A percentile compares a stretch with the other conserved stretches of the same genome.
Evolutionary conservation across 192 early-diverging fungal species (phyloP).

Genomic region (Kickxella alabastrina): DNA sequence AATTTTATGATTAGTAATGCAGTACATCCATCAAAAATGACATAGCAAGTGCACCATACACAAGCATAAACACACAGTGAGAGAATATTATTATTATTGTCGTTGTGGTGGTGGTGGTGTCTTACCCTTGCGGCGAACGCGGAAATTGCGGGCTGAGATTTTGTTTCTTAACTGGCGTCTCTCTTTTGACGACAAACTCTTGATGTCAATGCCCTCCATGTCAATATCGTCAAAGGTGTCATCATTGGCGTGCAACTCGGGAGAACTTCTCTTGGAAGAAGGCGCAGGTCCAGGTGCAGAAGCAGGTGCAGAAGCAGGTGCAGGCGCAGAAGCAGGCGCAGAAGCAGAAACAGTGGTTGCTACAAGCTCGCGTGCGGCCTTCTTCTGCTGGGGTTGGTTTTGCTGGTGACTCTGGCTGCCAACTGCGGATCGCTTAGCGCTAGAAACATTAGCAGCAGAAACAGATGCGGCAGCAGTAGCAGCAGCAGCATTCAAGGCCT

Average conservation of each 20-base stretch:
- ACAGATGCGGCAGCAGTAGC: conserved; percentile 11
- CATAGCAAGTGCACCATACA: conserved; percentile 1
- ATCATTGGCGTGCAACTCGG: conserved; percentile 3
- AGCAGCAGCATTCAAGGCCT: conserved; percentile 13
- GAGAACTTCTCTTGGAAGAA: too few species aligned
- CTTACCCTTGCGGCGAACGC: conserved; percentile 75
- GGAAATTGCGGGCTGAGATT: conserved; percentile 81
- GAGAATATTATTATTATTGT: neutral
- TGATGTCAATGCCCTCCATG: conserved; percentile 54
- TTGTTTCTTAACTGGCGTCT: conserved; percentile 83
- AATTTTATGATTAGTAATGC: too few species aligned
- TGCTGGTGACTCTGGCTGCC: too few species aligned
- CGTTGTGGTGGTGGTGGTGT: neutral
- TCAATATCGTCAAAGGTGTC: conserved; percentile 32
- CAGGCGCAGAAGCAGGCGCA: neutral
- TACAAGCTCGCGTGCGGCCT: too few species aligned
- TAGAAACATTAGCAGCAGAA: too few species aligned
- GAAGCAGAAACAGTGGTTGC: too few species aligned
- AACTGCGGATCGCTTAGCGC: too few species aligned
- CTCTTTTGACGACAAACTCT: conserved; percentile 68
- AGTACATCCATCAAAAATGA: conserved; percentile 5
- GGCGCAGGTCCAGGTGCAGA: neutral
- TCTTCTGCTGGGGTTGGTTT: too few species aligned
- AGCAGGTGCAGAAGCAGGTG: neutral
- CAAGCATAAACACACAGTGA: too few species aligned